Conservation (phyloP, 768 basidiomycete genomes). For the Tulasnella sp. region DNA sequence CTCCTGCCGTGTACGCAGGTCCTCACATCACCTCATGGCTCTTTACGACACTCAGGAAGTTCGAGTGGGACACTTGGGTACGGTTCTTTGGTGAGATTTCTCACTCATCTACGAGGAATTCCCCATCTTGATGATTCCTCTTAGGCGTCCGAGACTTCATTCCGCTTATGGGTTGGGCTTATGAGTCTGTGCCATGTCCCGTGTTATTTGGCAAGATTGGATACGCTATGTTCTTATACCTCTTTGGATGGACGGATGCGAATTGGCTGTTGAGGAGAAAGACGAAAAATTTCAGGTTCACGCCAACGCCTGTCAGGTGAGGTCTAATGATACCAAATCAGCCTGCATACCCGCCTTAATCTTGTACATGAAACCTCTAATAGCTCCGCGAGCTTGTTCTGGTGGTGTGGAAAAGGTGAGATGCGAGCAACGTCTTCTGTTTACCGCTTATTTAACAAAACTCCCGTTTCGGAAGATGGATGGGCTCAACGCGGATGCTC, state of each 20-base stretch:
- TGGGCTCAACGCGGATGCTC: constrained; percentile 34
- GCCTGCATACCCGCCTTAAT: constrained; percentile 24
- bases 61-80: constrained; percentile 38
- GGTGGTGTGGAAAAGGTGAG: constrained; percentile 9
- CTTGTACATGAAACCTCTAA: neutral
- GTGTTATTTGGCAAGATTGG: constrained; percentile 34
- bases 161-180: constrained; percentile 38
- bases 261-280: constrained; percentile 40
- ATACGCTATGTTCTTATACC: constrained; percentile 39
- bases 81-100: constrained; percentile 30
- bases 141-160: constrained; percentile 40
- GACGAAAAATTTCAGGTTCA: constrained; percentile 42
- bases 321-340: too few species aligned
- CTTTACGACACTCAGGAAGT: constrained; percentile 33
- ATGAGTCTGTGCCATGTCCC: constrained; percentile 33
- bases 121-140: neutral
- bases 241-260: constrained; percentile 39
- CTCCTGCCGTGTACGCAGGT: constrained; percentile 41
- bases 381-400: constrained; percentile 19
- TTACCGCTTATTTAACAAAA: constrained; percentile 22
- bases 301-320: constrained; percentile 36
- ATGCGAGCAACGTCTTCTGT: constrained; percentile 32
- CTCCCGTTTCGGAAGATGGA: constrained; percentile 24
- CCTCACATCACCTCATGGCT: constrained; percentile 39
- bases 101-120: neutral